These are phyloP conservation scores for Boletellus sp. DNA, from an alignment of 768 basidiomycete species.

Conservation along the genomic window DNA sequence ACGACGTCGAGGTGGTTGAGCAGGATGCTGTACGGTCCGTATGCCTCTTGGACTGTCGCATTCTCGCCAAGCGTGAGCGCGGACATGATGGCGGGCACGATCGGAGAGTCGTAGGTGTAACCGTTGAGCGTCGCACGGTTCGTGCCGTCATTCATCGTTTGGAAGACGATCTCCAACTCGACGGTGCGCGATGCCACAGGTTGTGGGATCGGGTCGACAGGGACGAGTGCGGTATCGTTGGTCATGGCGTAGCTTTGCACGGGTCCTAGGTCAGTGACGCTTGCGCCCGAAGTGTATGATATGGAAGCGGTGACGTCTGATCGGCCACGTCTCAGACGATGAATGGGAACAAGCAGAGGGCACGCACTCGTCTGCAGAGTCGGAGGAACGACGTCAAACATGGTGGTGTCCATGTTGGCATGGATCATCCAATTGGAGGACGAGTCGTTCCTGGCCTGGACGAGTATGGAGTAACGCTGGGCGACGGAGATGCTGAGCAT, in stretches of 20 bases:
- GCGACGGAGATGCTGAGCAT: constrained; percentile 75
- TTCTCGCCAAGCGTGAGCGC: constrained; percentile 72
- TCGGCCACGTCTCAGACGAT: not conserved
- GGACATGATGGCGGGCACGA: constrained; percentile 76
- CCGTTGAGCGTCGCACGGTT: constrained; percentile 78
- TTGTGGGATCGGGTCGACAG: constrained; percentile 51
- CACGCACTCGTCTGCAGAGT: constrained; percentile 69
- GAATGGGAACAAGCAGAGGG: not conserved
- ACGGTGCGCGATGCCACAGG: constrained; percentile 52
- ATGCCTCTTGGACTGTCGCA: constrained; percentile 62
- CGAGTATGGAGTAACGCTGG: constrained; percentile 90
- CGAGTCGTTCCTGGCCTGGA: constrained; percentile 86
- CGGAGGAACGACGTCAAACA: constrained; percentile 84
- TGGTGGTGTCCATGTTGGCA: constrained; percentile 83
- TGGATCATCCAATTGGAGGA: constrained; percentile 84
- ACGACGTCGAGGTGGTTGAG: constrained; percentile 72
- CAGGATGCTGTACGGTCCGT: constrained; percentile 77
- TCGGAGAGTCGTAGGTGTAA: constrained; percentile 62
- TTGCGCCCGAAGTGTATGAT: constrained; percentile 58
- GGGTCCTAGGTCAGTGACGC: constrained; percentile 49
- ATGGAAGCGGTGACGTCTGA: constrained; percentile 82
- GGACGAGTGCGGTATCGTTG: constrained; percentile 67
- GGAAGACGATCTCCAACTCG: constrained; percentile 71
- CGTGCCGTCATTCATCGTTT: constrained; percentile 82
- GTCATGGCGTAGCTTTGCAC: constrained; percentile 58